Percentiles rank a stretch among this genome's conserved stretches.
Evolutionary conservation across 2,329 filamentous ascomycete species (phyloP).

Genomic region (Chrysoporthe deuterocubensis): DNA sequence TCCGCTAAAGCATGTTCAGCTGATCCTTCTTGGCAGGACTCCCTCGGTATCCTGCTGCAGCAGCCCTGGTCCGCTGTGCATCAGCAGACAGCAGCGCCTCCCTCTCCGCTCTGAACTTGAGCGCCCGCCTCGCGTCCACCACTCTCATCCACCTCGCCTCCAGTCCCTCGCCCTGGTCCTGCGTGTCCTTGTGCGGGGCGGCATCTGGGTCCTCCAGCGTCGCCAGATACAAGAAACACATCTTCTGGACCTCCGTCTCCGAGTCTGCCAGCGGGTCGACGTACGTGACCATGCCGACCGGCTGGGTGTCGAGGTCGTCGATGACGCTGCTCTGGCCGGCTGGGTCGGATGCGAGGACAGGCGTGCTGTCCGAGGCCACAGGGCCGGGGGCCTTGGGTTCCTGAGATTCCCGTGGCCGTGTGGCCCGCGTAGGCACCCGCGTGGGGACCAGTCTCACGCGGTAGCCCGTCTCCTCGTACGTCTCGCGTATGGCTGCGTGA

Average conservation of each 20-base stretch:
- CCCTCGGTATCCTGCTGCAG: background rate
- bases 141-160: slow-evolving; percentile 33
- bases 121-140: slow-evolving; percentile 29
- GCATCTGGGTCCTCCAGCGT: slow-evolving; percentile 35
- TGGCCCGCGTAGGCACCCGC: slow-evolving; percentile 49
- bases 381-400: too few relatives aligned
- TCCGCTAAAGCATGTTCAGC: background rate
- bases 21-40: background rate
- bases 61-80: background rate
- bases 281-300: slow-evolving; percentile 42
- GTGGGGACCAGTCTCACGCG: slow-evolving; percentile 43
- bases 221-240: slow-evolving; percentile 47
- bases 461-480: slow-evolving; percentile 53
- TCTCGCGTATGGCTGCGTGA: slow-evolving; percentile 50
- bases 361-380: too few relatives aligned
- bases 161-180: slow-evolving; percentile 40
- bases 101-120: slow-evolving; percentile 37
- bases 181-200: slow-evolving; percentile 34
- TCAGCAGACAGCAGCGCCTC: slow-evolving; percentile 18
- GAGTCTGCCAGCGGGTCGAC: slow-evolving; percentile 38
- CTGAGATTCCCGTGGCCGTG: slow-evolving; percentile 30
- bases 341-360: background rate
- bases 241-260: slow-evolving; percentile 40
- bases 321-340: slow-evolving; percentile 14
- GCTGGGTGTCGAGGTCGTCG: slow-evolving; percentile 39